Conservation (phyloP, 176 grass and related monocot genomes). For the bread wheat (Triticum aestivum) region IWGSC_CS_RefSeq_v2.1 NC_057810.1:261262663-261263162, state of each 20-base stretch:
- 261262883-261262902: conserved; percentile 21
- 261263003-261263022: not conserved
- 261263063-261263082: not conserved
- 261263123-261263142: conserved; percentile 61
- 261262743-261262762: not conserved
- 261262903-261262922: conserved; percentile 7
- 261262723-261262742: conserved; percentile 6
- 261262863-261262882: not conserved
- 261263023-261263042: not conserved
- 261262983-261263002: not conserved
- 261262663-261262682: not conserved
- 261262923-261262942: not conserved
- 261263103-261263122: conserved; percentile 21
- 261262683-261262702: not conserved
- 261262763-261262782: not conserved
- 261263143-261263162: conserved; percentile 60
- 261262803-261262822: not conserved
- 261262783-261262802: not conserved
- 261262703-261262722: not conserved
- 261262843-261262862: conserved; percentile 4
- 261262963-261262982: not conserved
- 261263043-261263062: not conserved
- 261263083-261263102: conserved; percentile 45
- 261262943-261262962: not conserved
- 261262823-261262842: not conserved